Base-by-base conservation (phyloP, 1,284 basidiomycete species). In the Sutorius eximius region DNA sequence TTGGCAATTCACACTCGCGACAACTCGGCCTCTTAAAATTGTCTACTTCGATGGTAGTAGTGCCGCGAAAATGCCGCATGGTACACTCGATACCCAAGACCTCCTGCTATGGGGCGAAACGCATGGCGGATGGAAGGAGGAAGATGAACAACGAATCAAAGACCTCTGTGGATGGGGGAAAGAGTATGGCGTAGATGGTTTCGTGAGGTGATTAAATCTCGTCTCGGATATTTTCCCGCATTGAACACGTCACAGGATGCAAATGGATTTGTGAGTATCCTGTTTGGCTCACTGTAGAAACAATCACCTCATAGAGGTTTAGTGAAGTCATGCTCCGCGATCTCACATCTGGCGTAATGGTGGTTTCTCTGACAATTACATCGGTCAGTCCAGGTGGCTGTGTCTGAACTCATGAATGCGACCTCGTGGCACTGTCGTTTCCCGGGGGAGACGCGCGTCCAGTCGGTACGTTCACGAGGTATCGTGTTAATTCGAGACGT, bases 311-410 rank as follows among this genome's bases (percentile, higher is more conserved):
- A 45, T 12, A 22, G 27, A 37, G 5, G 12, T 37, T 16, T 51
- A 82, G 80, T 51, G 80, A 82, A 62, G 67, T 78, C 29, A 79
- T 82, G 76, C 60, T 80, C 11, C 82, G 80, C 59, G 68, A 80
- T 59, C 73, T 81, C 56, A 70, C 66, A 3, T 58, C 67, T 18
- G 75, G 77, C 3, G 60, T 81, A 27, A 67, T 73, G 34, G 47
- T 77, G 10, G 61, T 74, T 12, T 74, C 76, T 8, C 27, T 48
- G 30, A 50, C 16, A 37, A 22, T n/a, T 15, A 16, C n/a, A 34
- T 32, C 33, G 3, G 18, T 22, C 11, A 56, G 55, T 22, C 11
- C 6, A 30, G 12, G 29, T 36, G 2, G 3, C 49, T 4, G 15
- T 24, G 5, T 49, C 56, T 29, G 65, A 68, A 30, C 51, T 51